phyloP scores from a whole-genome alignment of 2,329 filamentous ascomycete genomes.

The Calonectria leucothoes region DNA sequence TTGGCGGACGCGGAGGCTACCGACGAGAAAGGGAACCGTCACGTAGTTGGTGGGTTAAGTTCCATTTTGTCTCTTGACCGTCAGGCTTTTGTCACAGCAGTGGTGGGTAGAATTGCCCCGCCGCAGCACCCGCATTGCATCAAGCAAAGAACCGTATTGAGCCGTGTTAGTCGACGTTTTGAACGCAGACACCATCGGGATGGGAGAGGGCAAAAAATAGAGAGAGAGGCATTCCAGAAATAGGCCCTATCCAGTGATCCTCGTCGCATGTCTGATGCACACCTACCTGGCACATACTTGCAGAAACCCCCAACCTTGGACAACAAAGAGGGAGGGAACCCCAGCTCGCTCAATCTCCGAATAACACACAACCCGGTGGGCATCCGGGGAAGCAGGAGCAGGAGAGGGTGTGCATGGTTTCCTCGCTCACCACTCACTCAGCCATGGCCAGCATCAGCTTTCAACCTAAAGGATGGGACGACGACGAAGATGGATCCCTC shows the following conservation, averaged over 20 bases:
- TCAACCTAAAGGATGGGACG: constrained; percentile 17
- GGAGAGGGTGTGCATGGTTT: background rate
- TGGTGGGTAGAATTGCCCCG: background rate
- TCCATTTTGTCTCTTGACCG: background rate
- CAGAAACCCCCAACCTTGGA: background rate
- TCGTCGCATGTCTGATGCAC: background rate
- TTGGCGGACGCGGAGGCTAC: constrained; percentile 15
- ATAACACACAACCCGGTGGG: constrained; percentile 18
- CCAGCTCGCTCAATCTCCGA: constrained; percentile 25
- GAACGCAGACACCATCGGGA: background rate
- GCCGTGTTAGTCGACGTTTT: constrained; percentile 14
- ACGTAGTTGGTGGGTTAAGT: constrained; percentile 11
- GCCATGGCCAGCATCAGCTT: background rate
- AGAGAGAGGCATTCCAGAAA: background rate
- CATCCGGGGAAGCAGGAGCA: constrained; percentile 9
- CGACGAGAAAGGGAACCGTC: constrained; percentile 9
- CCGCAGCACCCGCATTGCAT: background rate
- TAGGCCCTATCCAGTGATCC: constrained; percentile 1
- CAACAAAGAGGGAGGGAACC: background rate
- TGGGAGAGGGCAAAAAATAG: background rate
- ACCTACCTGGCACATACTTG: background rate
- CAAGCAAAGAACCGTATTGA: constrained; percentile 15
- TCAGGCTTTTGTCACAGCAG: background rate
- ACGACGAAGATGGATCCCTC: constrained; percentile 17
- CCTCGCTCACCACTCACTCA: background rate